Evolutionary conservation across 2,329 filamentous ascomycete species (phyloP).

Genomic region (Diaporthe ampelina): DNA sequence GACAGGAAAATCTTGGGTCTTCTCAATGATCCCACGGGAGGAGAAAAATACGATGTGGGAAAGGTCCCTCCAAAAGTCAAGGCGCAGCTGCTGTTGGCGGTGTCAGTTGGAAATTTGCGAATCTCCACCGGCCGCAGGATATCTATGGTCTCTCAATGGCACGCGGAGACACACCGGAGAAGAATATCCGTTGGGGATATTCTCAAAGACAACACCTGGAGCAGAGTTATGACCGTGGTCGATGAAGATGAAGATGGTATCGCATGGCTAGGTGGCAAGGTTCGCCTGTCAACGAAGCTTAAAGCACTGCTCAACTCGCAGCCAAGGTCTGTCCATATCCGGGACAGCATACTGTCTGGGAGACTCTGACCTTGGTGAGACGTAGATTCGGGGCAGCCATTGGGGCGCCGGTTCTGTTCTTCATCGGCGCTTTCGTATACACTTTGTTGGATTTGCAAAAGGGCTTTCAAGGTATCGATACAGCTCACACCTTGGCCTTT

Average conservation of each 20-base stretch:
- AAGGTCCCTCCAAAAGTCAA: slow-evolving; percentile 39
- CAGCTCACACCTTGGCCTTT: slow-evolving; percentile 50
- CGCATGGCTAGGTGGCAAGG: slow-evolving; percentile 37
- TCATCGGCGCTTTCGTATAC: slow-evolving; percentile 47
- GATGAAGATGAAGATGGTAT: slow-evolving; percentile 47
- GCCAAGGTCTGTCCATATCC: slow-evolving; percentile 21
- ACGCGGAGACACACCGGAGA: not conserved
- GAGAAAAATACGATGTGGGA: not conserved
- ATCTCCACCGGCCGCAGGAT: slow-evolving; percentile 45
- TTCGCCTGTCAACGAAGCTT: slow-evolving; percentile 45
- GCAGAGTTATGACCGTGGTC: slow-evolving; percentile 48
- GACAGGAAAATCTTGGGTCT: slow-evolving; percentile 46
- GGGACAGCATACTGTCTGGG: not conserved
- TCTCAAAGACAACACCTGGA: slow-evolving; percentile 49
- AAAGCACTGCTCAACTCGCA: slow-evolving; percentile 29
- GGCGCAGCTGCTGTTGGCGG: slow-evolving; percentile 48
- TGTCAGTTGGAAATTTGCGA: slow-evolving; percentile 50
- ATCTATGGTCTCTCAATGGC: not conserved
- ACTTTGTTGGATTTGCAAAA: slow-evolving; percentile 45
- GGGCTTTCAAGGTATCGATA: slow-evolving; percentile 49
- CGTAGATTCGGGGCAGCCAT: slow-evolving; percentile 47
- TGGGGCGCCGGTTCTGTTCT: slow-evolving; percentile 47
- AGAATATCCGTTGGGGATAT: slow-evolving; percentile 14
- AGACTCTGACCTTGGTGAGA: not conserved
- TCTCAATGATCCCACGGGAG: slow-evolving; percentile 30